A percentile compares a stretch with the other conserved stretches of the same genome.
phyloP scores from a whole-genome alignment of 192 early-diverging fungal genomes.

The Lunasporangiospora selenospora region DNA sequence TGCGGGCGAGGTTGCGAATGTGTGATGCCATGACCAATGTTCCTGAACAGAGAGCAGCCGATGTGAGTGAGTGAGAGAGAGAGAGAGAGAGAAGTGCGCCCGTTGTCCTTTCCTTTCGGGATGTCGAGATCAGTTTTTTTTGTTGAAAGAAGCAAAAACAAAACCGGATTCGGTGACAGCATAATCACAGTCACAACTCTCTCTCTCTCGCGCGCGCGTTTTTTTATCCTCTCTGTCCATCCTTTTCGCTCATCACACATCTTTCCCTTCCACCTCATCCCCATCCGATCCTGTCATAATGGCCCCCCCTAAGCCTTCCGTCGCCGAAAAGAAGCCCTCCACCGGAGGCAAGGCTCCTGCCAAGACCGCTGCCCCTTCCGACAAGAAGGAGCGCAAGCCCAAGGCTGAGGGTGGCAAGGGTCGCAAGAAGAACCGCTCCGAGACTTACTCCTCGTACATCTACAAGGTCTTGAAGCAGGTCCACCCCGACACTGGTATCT shows the following conservation, averaged over 20 bases:
- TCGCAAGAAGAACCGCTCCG: conserved; percentile 75
- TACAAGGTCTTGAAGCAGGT: conserved; percentile 98
- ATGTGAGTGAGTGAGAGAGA: not conserved
- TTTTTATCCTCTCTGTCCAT: not conserved
- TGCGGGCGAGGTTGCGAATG: conserved; percentile 36
- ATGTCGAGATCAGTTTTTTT: too few relatives aligned
- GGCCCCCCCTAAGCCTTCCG: conserved; percentile 45
- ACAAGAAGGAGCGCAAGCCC: conserved; percentile 62
- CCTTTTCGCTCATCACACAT: not conserved
- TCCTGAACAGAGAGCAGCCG: too few relatives aligned
- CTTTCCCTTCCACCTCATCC: not conserved
- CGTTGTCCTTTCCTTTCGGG: too few relatives aligned
- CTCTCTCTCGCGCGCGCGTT: too few relatives aligned
- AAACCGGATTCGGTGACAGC: too few relatives aligned
- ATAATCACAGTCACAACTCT: too few relatives aligned
- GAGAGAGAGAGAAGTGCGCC: too few relatives aligned
- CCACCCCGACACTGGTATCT: conserved; percentile 97
- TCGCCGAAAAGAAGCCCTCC: conserved; percentile 55
- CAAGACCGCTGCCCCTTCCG: conserved; percentile 63
- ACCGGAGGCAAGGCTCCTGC: conserved; percentile 68
- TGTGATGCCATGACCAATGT: conserved; percentile 27
- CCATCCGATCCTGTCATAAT: conserved; percentile 1
- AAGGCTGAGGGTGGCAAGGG: conserved; percentile 66
- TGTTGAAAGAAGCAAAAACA: too few relatives aligned
- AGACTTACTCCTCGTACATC: conserved; percentile 95